Evolutionary conservation across 441 rosid genomes (phyloP).

Genomic region (Populus hybrid): DNA sequence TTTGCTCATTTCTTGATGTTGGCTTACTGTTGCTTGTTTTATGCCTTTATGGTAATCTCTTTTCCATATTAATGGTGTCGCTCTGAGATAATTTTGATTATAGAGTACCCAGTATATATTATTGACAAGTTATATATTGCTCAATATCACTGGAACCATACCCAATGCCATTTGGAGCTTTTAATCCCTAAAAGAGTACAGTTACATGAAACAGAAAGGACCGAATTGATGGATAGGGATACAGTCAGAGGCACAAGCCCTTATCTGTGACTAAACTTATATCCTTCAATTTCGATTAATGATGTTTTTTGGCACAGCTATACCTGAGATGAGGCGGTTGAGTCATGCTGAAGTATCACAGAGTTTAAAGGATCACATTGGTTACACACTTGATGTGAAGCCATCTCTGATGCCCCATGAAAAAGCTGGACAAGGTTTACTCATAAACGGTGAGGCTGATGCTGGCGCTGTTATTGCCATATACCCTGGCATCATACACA

Average conservation of each 20-base stretch:
- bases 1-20: neutral
- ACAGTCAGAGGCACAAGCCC: neutral
- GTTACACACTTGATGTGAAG: slow-evolving; percentile 56
- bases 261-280: neutral
- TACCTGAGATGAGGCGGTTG: slow-evolving; percentile 59
- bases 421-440: slow-evolving; percentile 75
- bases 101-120: neutral
- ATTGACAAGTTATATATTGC: neutral
- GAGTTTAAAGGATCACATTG: slow-evolving; percentile 59
- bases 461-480: slow-evolving; percentile 73
- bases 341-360: slow-evolving; percentile 53
- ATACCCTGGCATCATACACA: slow-evolving; percentile 75
- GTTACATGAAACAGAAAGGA: neutral
- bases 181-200: neutral
- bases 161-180: neutral
- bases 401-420: slow-evolving; percentile 65
- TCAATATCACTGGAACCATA: neutral
- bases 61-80: no score
- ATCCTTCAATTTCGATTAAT: slow-evolving; percentile 27
- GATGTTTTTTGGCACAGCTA: slow-evolving; percentile 66
- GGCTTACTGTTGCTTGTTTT: neutral
- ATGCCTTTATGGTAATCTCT: neutral
- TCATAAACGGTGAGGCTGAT: slow-evolving; percentile 68
- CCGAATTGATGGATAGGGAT: neutral
- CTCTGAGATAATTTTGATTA: neutral